Base-by-base conservation (phyloP, 192 early-diverging fungal species). In the Coemansia sp. region DNA sequence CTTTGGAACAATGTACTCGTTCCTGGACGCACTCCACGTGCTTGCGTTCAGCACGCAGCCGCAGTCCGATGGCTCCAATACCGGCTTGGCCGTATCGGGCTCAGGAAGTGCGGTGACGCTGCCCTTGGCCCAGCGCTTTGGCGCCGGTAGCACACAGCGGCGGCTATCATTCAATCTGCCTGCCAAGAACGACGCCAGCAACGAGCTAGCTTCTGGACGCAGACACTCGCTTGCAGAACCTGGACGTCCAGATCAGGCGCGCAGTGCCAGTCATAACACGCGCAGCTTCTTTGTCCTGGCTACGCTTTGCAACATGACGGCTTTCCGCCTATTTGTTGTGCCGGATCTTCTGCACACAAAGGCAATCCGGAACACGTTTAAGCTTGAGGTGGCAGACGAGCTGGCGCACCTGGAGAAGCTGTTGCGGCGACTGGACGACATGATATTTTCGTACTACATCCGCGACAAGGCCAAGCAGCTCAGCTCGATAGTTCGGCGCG, bases 401-500 rank as follows among this genome's bases (percentile, higher is more conserved):
- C 56, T 77, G 70, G 52, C 88, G 64, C 87, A 88, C 26, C 71
- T 95, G 15, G 84, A 86, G 20, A 86, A 88, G 67, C 86, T 87
- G 36, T 79, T 90, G 49, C 84, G 87, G 57, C 86, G 92, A 57
- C 66, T 98, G 58, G 92, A 96, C 71, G 81, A 68, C 14, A 86
- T 96, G 51, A 70, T 97, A 38, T 94, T 97, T 71, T 84, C 86
- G 8, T 92, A 90, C 68, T 98, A 94, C 58, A 85, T 94, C 60
- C 88, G 88, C 42, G 86, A 90, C 52, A 92, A 91, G 67, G 67
- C 88, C 3, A 71, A 75, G 23, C 73, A 82, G 36, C 82, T 97
- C 3, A 84, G 78, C 53, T 75, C 83, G 23, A 85, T 98, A 52
- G 85, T 97, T 17, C 84, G 77, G 15, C 82, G 84, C 25, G 94